phyloP scores from a whole-genome alignment of 2,329 filamentous ascomycete genomes.

The Sclerotinia nivalis region DNA sequence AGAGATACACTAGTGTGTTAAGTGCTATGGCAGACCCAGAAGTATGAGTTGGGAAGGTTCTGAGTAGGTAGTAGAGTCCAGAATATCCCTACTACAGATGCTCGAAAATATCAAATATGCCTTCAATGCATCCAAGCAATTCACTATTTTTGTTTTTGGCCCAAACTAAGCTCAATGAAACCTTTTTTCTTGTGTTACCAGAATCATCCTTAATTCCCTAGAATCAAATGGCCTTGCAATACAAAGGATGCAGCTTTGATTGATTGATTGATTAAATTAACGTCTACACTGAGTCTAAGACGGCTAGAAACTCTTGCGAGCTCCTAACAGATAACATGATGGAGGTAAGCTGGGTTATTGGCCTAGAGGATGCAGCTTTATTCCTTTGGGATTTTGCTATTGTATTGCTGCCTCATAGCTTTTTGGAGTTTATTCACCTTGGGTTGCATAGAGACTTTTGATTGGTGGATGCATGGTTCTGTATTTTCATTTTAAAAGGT shows the following conservation, averaged over 20 bases:
- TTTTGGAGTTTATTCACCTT: not conserved
- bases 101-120: not conserved
- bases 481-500: not conserved
- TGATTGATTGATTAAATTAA: no score
- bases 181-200: no score
- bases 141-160: not conserved
- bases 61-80: no score
- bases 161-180: not conserved
- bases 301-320: no score
- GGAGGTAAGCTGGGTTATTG: no score
- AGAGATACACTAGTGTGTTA: not conserved
- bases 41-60: not conserved
- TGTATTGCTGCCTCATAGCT: not conserved
- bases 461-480: not conserved
- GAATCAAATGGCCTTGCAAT: not conserved
- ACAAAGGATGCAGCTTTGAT: not conserved
- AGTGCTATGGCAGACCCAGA: not conserved
- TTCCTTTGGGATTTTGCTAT: not conserved
- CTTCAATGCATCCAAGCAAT: no score
- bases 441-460: not conserved
- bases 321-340: no score
- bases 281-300: no score
- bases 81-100: not conserved
- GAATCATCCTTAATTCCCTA: not conserved
- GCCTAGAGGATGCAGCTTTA: not conserved